Evolutionary conservation across 129 eudicot genomes (phyloP).

Genomic region (Calendula officinalis): DNA sequence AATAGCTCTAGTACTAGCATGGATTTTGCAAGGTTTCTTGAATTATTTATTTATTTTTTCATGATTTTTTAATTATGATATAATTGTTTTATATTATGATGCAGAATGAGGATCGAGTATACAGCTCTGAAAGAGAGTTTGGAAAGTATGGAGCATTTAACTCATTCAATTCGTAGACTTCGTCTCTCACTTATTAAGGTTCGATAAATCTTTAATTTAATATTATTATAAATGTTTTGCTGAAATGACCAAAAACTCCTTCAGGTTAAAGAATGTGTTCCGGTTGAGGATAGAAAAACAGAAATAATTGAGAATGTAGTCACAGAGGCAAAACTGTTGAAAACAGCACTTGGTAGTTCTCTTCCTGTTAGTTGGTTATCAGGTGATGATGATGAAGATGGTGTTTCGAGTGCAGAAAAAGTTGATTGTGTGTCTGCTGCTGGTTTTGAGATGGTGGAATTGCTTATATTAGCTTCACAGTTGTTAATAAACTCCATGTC

Average conservation of each 20-base stretch:
- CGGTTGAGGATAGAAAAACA: constrained; percentile 25
- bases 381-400: constrained; percentile 36
- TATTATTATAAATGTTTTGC: background rate
- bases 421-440: constrained; percentile 75
- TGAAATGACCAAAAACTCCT: background rate
- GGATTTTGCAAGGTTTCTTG: constrained; percentile 73
- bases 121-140: constrained; percentile 83
- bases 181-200: constrained; percentile 79
- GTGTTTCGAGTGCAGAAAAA: constrained; percentile 37
- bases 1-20: constrained; percentile 40
- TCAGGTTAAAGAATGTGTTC: constrained; percentile 56
- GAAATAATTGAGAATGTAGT: constrained; percentile 52
- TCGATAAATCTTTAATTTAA: background rate
- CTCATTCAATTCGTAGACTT: constrained; percentile 61
- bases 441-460: constrained; percentile 86
- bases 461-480: constrained; percentile 62
- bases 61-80: background rate
- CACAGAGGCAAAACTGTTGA: constrained; percentile 63
- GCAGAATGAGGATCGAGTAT: constrained; percentile 83
- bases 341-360: constrained; percentile 74
- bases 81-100: constrained; percentile 7
- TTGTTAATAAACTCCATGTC: constrained; percentile 26
- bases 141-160: constrained; percentile 76
- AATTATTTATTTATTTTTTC: background rate
- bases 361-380: constrained; percentile 78